Evolutionary conservation across 1,284 basidiomycete species (phyloP).

Genomic region (Ceratobasidium sp.): DNA sequence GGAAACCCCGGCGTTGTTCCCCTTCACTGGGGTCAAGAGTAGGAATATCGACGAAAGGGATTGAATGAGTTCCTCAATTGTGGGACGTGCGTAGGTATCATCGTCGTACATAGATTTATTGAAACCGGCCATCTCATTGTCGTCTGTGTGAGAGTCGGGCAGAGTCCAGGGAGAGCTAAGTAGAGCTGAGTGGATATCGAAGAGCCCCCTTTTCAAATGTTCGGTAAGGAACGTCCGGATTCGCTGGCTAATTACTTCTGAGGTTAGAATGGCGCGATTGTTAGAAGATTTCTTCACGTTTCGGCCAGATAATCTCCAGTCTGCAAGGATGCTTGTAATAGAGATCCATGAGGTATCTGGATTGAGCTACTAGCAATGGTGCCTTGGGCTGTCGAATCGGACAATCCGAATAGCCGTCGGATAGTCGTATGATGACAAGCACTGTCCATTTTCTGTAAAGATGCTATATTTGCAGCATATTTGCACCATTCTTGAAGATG

Average conservation of each 20-base stretch:
- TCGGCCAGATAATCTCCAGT: background rate
- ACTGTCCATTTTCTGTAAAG: background rate
- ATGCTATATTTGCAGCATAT: background rate
- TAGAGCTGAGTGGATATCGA: background rate
- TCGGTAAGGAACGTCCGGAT: background rate
- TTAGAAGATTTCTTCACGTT: background rate
- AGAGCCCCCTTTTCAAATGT: background rate
- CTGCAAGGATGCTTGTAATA: too few relatives aligned
- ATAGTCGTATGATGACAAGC: background rate
- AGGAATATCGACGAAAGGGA: background rate
- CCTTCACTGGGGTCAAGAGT: too few relatives aligned
- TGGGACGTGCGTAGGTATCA: too few relatives aligned
- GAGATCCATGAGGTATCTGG: too few relatives aligned
- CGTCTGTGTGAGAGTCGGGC: background rate
- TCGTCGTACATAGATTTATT: too few relatives aligned
- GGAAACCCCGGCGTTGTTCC: too few relatives aligned
- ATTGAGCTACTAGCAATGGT: too few relatives aligned
- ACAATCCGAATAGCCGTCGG: background rate
- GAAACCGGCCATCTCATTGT: background rate
- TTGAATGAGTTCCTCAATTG: background rate
- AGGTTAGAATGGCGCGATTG: background rate
- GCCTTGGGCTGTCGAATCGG: too few relatives aligned
- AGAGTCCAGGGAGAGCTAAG: background rate
- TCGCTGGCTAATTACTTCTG: background rate
- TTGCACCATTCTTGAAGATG: constrained; percentile 4